A percentile compares a stretch with the other conserved stretches of the same genome.
Evolutionary conservation across 371 early-diverging fungal species (phyloP).

Genomic region (Rhizopus arrhizus): DNA sequence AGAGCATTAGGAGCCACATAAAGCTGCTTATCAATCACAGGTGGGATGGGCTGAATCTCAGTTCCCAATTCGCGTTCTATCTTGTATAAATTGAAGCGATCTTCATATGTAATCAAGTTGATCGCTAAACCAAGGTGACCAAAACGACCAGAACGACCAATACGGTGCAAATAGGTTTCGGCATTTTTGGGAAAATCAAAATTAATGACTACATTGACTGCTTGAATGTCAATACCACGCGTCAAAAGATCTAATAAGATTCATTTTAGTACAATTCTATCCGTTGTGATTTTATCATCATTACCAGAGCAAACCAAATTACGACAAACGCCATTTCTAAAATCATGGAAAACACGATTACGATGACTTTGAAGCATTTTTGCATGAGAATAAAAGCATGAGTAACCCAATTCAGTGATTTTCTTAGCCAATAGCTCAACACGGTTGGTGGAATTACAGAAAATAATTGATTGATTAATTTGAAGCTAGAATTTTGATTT

Average conservation of each 20-base stretch:
- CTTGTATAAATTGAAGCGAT: constrained; percentile 92
- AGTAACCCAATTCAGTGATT: constrained; percentile 98
- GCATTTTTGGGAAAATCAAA: constrained; percentile 99
- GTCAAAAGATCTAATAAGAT: constrained; percentile 84
- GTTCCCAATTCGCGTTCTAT: constrained; percentile 98
- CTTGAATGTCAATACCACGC: constrained; percentile 99
- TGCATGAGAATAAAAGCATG: constrained; percentile 98
- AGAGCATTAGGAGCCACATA: constrained; percentile 79
- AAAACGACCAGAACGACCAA: constrained; percentile 97
- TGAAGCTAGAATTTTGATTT: constrained; percentile 63
- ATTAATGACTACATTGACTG: constrained; percentile 99
- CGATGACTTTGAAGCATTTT: constrained; percentile 97
- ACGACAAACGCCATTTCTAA: constrained; percentile 94
- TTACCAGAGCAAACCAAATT: constrained; percentile 91
- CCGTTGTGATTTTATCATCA: background rate
- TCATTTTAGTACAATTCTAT: constrained; percentile 1
- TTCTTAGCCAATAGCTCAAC: constrained; percentile 97
- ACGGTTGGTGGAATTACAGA: constrained; percentile 97
- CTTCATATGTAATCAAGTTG: constrained; percentile 96
- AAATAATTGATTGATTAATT: constrained; percentile 99
- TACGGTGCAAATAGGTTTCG: constrained; percentile 99
- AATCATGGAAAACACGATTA: constrained; percentile 98
- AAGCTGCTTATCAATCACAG: constrained; percentile 88
- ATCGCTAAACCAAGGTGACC: constrained; percentile 98
- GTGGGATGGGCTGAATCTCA: constrained; percentile 95